These are phyloP conservation scores for Pachyrhizus erosus DNA, from an alignment of 306 rosid genomes.

Conservation along the genomic window DNA sequence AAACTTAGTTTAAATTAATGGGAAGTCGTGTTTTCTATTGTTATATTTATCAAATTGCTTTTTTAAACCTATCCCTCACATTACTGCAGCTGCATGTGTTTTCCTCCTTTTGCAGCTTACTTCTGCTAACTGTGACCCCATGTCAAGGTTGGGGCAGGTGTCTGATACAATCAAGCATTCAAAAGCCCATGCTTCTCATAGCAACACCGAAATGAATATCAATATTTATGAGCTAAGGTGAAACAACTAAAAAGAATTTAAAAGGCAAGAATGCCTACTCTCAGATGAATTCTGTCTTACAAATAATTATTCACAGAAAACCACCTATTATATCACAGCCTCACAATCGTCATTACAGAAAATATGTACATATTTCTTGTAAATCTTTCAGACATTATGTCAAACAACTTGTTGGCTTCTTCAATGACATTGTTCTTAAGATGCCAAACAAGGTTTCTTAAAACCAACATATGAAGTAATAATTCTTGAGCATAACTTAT, in stretches of 20 bases:
- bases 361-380: neutral
- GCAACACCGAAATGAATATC: neutral
- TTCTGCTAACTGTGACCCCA: too few relatives aligned
- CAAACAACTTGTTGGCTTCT: conserved; percentile 56
- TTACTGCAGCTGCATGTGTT: neutral
- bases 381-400: conserved; percentile 58
- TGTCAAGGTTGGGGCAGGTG: neutral
- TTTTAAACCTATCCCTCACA: neutral
- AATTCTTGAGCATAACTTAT: conserved; percentile 51
- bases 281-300: neutral
- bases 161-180: neutral
- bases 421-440: conserved; percentile 48
- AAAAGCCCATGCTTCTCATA: neutral
- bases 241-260: neutral
- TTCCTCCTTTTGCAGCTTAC: too few relatives aligned
- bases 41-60: neutral
- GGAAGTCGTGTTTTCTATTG: neutral
- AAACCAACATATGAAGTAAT: conserved; percentile 52
- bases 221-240: neutral
- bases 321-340: neutral
- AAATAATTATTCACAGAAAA: conserved; percentile 10
- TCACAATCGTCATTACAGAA: neutral
- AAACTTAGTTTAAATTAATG: neutral
- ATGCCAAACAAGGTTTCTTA: conserved; percentile 58
- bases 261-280: neutral